phyloP scores from a whole-genome alignment of 108 stramenopile species.

The Cyclotella choctawhatcheeana region DNA sequence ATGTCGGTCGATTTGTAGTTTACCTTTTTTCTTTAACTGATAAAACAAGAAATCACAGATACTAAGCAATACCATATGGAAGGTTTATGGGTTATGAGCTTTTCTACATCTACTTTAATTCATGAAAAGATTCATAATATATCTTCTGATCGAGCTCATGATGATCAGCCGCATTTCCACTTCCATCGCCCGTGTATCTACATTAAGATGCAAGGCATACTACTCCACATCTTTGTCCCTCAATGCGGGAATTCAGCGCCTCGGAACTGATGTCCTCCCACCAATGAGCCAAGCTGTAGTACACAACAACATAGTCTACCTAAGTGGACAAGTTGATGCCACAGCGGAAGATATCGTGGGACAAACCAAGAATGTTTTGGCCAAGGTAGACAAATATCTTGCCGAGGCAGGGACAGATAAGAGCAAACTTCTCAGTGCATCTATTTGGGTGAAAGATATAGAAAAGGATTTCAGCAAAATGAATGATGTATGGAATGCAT shows the following conservation, averaged over 20 bases:
- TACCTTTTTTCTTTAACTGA: too few relatives aligned
- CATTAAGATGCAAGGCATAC: not conserved
- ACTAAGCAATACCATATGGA: too few relatives aligned
- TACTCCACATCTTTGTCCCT: not conserved
- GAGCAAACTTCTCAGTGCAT: conserved; percentile 43
- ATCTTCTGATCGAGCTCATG: not conserved
- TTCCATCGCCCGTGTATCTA: not conserved
- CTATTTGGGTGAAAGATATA: conserved; percentile 57
- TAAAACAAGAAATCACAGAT: too few relatives aligned
- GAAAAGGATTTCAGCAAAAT: conserved; percentile 40
- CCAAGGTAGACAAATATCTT: conserved; percentile 46
- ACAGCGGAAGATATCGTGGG: conserved; percentile 30
- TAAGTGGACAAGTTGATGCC: conserved; percentile 53
- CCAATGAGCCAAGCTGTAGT: conserved; percentile 40
- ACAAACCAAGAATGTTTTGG: conserved; percentile 40
- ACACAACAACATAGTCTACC: conserved; percentile 53
- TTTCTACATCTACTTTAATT: not conserved
- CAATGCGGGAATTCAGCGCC: conserved; percentile 25
- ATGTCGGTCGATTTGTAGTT: too few relatives aligned
- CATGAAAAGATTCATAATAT: not conserved
- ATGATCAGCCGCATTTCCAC: not conserved
- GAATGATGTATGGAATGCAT: conserved; percentile 64
- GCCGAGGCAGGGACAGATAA: conserved; percentile 50
- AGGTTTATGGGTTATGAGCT: not conserved
- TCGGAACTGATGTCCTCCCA: conserved; percentile 38